Base-by-base conservation (phyloP, 2,329 filamentous ascomycete species). In the Akanthomyces muscarius region DNA sequence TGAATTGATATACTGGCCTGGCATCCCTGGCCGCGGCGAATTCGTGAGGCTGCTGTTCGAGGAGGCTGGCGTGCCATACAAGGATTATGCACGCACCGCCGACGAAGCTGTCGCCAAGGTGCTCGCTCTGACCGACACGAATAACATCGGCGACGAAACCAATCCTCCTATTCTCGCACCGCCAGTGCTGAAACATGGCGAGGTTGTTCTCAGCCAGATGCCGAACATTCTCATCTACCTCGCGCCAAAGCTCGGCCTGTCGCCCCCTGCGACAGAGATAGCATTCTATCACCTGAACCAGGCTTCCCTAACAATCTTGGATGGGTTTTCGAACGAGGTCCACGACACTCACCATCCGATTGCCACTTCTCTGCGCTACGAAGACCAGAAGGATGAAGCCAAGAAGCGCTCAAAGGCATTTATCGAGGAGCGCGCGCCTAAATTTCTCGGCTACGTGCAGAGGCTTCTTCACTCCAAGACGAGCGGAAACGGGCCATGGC, bases 281-380 rank as follows among this genome's bases (percentile, higher is more conserved):
- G 84, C 77, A 4, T 73, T 83, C 52, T 87, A 83, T 66, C 80
- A 83, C 62, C 77, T 91, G 65, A 86, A 90, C 63, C 80, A 79
- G 54, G 80, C 92, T 33, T 80, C 82, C 0, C 74, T 92, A 64
- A 92, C 90, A 3, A 87, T 89, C 1, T 75, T 93, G 21, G 90
- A 94, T 69, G 83, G 83, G 0, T 74, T 93, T 53, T 84, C 84
- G 69, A 86, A 88, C 67, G 90, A 93, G 75, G 73, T 85, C 0
- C 90, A 93, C 71, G 89, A 93, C 68, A 86, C 85, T 30, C 90
- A 94, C 72, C 90, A 94, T 70, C 90, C 90, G 1, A 77, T 91
- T 58, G 80, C 84, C 1, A 70, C 77, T 0, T 71, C 73, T 1
- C 71, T 83, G 5, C 89, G 87, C 72, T 94, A 92, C 69, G 89